Percentiles rank a stretch among this genome's conserved stretches.
These are phyloP conservation scores for Pseudogymnoascus sp. DNA, from an alignment of 2,329 filamentous ascomycete genomes.

Conservation along the genomic window DNA sequence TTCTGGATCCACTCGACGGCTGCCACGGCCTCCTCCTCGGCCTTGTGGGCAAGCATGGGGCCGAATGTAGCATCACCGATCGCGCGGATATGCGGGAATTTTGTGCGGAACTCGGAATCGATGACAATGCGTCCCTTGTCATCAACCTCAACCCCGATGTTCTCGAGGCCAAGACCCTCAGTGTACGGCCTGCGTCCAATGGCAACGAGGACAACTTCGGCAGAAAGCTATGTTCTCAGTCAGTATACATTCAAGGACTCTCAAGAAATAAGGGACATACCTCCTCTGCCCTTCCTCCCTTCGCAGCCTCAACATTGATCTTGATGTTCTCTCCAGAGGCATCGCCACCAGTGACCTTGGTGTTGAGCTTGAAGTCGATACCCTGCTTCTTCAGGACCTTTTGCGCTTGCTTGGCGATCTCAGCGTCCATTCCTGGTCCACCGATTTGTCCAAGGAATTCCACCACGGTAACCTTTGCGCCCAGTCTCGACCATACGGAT, in stretches of 20 bases:
- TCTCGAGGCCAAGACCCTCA: conserved; percentile 81
- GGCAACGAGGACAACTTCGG: conserved; percentile 91
- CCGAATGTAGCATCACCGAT: conserved; percentile 96
- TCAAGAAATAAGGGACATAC: conserved; percentile 41
- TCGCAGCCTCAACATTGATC: conserved; percentile 81
- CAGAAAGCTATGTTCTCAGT: conserved; percentile 57
- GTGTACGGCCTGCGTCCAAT: conserved; percentile 97
- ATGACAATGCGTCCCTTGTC: conserved; percentile 93
- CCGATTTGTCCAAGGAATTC: conserved; percentile 96
- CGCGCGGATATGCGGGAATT: conserved; percentile 92
- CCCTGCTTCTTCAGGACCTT: conserved; percentile 95
- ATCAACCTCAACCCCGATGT: conserved; percentile 83
- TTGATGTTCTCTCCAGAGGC: conserved; percentile 67
- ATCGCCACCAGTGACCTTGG: conserved; percentile 86
- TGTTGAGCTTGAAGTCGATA: conserved; percentile 95
- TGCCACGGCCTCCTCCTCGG: conserved; percentile 94
- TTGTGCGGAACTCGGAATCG: conserved; percentile 97
- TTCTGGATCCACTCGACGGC: conserved; percentile 97
- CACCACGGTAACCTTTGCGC: conserved; percentile 90
- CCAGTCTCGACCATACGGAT: conserved; percentile 93
- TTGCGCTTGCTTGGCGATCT: conserved; percentile 84
- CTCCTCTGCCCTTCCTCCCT: conserved; percentile 90
- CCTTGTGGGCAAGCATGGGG: conserved; percentile 98
- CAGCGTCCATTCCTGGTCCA: conserved; percentile 92
- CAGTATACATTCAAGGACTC: background rate